Evolutionary conservation across 306 rosid genomes (phyloP), one percentile per base, ranked within the genome.

Genomic region (Dalbergia cochinchinensis): DNA sequence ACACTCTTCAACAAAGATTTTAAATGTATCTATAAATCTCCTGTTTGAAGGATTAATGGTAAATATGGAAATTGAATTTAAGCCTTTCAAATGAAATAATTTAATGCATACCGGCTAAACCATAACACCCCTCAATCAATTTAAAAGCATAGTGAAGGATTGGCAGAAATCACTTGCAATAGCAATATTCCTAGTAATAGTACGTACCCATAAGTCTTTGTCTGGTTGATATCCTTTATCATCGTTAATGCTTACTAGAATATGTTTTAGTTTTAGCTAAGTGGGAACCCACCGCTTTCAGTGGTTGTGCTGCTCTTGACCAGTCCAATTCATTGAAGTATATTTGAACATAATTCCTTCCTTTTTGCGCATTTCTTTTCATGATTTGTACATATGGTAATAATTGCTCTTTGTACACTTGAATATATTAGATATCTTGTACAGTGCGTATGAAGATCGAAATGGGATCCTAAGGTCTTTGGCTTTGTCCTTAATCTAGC

Each of bases 231-330:
- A 67, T 71, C 8, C 8, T 59, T 42, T 65, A 61, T 53, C 18
- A 50, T 48, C 15, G 45, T 4, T 62, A 22, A 50, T 53, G 39
- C 15, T 14, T 14, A 35, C 13, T 76, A 76, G 58, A 57, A 69
- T 68, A 44, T 35, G 33, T 69, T 9, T 14, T 51, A 3, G 20
- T 61, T 7, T 64, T 22, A 12, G 33, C 10, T 10, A 6, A 72
- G 34, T 73, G 69, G 83, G 80, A 31, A 57, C 77, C 73, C 62
- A 58, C 51, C 7, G 5, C 80, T 65, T 48, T 48, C 3, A 5
- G 50, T 60, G 83, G 80, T 48, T 33, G 4, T 8, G n/a, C 33
- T 22, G 4, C 4, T 53, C 62, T 20, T 58, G 19, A 74, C 76
- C 42, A 71, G 5, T 19, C 12, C 16, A 63, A 41, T 61, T 18